Evolutionary conservation across 352 stramenopile genomes (phyloP).

Genomic region (Pythium phragmitis): DNA sequence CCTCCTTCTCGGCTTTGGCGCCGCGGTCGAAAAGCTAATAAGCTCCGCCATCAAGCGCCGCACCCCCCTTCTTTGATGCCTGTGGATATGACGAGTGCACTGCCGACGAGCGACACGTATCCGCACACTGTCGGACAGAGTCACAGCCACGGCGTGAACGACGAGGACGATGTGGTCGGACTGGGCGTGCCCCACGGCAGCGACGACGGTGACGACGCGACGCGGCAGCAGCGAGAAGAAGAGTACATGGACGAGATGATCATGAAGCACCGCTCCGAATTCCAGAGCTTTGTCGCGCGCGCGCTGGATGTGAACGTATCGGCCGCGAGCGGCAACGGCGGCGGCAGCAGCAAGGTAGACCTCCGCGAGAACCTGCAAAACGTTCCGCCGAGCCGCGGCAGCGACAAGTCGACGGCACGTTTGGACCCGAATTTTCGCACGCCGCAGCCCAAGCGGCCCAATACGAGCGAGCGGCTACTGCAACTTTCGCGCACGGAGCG

Average conservation of each 20-base stretch:
- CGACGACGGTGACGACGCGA: conserved; percentile 13
- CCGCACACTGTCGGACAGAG: conserved; percentile 12
- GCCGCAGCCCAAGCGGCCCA: conserved; percentile 34
- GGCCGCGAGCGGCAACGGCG: neutral
- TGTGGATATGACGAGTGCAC: conserved; percentile 19
- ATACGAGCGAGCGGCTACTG: conserved; percentile 45
- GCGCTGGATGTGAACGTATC: conserved; percentile 24
- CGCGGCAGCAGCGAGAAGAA: conserved; percentile 24
- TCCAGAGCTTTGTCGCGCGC: conserved; percentile 29
- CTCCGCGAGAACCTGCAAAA: conserved; percentile 18
- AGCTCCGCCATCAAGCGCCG: neutral
- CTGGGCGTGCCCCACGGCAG: conserved; percentile 23
- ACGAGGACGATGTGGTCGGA: conserved; percentile 23
- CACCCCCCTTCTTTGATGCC: conserved; percentile 5
- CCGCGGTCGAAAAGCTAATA: conserved; percentile 16
- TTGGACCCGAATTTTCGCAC: conserved; percentile 38
- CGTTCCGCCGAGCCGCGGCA: conserved; percentile 20
- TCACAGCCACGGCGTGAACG: conserved; percentile 25
- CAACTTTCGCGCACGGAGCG: conserved; percentile 54
- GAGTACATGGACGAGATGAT: conserved; percentile 34
- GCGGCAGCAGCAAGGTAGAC: conserved; percentile 10
- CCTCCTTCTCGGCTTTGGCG: conserved; percentile 13
- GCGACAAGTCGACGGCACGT: neutral
- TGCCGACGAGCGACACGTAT: neutral
- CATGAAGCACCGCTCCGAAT: conserved; percentile 30